Evolutionary conservation across 441 rosid species (phyloP).

Genomic region (Biscutella auriculata): DNA sequence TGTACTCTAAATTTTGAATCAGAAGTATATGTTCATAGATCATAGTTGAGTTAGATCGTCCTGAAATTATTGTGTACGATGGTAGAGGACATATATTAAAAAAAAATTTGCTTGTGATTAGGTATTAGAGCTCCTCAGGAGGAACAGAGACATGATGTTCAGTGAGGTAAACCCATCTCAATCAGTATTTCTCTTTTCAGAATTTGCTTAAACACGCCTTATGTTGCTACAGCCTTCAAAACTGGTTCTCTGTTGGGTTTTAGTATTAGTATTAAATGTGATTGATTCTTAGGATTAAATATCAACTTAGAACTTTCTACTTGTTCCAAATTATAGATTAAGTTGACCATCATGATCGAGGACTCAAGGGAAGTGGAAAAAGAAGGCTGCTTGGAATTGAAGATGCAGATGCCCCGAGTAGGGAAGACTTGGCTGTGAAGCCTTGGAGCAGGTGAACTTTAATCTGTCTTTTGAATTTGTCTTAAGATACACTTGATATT

Average conservation of each 20-base stretch:
- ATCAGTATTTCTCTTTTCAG: not conserved
- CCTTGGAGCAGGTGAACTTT: constrained; percentile 48
- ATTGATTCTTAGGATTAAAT: not conserved
- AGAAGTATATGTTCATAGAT: no score
- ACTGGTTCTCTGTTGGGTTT: not conserved
- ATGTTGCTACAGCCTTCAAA: not conserved
- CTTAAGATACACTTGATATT: not conserved
- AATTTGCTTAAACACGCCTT: not conserved
- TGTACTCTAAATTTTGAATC: no score
- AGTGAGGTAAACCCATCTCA: constrained; percentile 39
- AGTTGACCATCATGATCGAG: constrained; percentile 70
- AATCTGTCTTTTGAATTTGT: not conserved
- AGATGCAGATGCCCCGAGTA: constrained; percentile 57
- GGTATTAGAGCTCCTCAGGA: constrained; percentile 70
- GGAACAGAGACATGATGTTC: constrained; percentile 83
- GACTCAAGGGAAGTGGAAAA: constrained; percentile 79
- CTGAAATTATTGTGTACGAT: no score
- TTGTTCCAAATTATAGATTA: constrained; percentile 32
- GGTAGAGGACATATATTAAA: no score
- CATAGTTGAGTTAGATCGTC: not conserved
- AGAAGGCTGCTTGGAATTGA: constrained; percentile 76
- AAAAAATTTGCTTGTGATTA: constrained; percentile 6
- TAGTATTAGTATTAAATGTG: not conserved
- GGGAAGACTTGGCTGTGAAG: constrained; percentile 81
- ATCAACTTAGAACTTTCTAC: not conserved